A percentile compares a stretch with the other conserved stretches of the same genome.
Conservation (phyloP, 2,329 filamentous ascomycete genomes). For the Ascosphaera acerosa region DNA sequence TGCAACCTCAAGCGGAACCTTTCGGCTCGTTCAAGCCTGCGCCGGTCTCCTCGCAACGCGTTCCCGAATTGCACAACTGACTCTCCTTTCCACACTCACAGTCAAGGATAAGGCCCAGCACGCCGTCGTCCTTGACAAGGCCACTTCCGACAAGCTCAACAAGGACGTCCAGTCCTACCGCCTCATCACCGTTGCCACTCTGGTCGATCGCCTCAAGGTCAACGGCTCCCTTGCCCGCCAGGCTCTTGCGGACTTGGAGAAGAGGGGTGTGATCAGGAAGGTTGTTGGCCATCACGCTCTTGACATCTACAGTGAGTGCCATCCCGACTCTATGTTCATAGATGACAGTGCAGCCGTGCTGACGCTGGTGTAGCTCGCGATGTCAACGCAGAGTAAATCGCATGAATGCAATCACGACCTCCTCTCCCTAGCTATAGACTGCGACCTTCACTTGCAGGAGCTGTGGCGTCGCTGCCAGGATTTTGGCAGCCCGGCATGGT, state of each 20-base stretch:
- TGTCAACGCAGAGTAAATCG: too few species aligned
- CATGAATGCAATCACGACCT: too few species aligned
- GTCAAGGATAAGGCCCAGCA: slow-evolving; percentile 99
- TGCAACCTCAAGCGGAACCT: background rate
- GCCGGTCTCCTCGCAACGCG: too few species aligned
- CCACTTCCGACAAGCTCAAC: slow-evolving; percentile 91
- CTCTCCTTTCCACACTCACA: slow-evolving; percentile 19
- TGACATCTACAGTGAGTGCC: slow-evolving; percentile 82
- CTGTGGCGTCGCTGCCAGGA: too few species aligned
- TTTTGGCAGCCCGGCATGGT: too few species aligned
- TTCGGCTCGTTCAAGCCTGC: background rate
- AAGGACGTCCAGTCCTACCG: slow-evolving; percentile 99
- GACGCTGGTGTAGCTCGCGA: too few species aligned
- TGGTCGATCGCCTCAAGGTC: slow-evolving; percentile 99
- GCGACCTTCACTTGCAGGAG: too few species aligned
- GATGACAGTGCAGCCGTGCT: too few species aligned
- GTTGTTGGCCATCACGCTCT: slow-evolving; percentile 90
- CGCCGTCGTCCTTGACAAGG: slow-evolving; percentile 94
- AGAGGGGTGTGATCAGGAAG: slow-evolving; percentile 97
- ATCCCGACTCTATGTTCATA: too few species aligned
- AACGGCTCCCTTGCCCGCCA: slow-evolving; percentile 88
- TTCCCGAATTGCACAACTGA: too few species aligned
- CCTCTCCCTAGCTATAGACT: too few species aligned
- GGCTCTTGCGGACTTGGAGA: slow-evolving; percentile 80
- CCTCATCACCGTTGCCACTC: slow-evolving; percentile 91